Evolutionary conservation across 257 asterid species (phyloP), one percentile per base, ranked within the genome.

Genomic region (Ajuga chamaepitys): DNA sequence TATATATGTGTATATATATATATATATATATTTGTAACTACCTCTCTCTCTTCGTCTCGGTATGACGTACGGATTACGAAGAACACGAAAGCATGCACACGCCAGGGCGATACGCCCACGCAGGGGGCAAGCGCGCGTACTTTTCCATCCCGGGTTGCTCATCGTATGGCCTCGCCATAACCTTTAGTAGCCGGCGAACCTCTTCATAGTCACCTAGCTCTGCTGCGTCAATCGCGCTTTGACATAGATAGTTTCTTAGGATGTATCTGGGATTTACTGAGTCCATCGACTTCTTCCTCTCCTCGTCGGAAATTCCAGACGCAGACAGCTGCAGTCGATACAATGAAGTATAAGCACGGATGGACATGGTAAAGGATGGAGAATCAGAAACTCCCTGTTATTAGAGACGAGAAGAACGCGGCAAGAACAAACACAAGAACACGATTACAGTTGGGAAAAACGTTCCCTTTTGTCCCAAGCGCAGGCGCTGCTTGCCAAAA

Each of bases 81-180:
- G 97, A 94, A 78, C 99, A 94, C 53, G 99, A 94, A 61, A 94
- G 96, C 99, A 90, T 94, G 86, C 97, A 76, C 13, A 90, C 99
- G 1, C 99, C 97, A 0, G 97, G 99, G 44, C 97, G 95, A 72
- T 90, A 88, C 9, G 97, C 99, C 99, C 99, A 94, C 7, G 97
- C 99, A 0, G 97, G 97, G 59, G 97, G 97, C 75, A 94, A 66
- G 2, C 97, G 89, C 0, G 99, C 96, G 38, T 88, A 90, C 71
- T 86, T 94, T 50, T 86, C 99, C 99, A 94, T 94, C 60, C 96
- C 97, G 0, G 95, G 97, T 71, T 90, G 97, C 32, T 94, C 99
- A 7, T 94, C 95, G 21, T 80, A 90, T 1, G 97, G 97, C 34
- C 74, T 66, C 73, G 85, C 74, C 85, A 94, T 82, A 20, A 94